Evolutionary conservation across 257 asterid genomes (phyloP).

Genomic region (Capsicum baccatum): DNA sequence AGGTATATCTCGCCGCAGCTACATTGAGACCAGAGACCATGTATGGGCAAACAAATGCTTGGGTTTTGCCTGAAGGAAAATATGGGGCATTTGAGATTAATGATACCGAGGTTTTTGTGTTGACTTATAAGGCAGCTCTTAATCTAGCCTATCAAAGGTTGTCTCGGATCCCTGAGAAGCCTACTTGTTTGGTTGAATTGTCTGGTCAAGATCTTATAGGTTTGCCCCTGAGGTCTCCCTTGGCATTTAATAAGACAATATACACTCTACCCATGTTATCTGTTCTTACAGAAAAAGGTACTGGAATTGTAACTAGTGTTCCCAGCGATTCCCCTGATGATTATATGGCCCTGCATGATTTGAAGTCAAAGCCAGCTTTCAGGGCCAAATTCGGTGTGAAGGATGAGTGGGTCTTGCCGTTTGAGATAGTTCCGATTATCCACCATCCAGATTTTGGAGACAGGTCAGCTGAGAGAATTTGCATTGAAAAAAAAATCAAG

Average conservation of each 20-base stretch:
- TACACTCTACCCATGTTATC: conserved; percentile 90
- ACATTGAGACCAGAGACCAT: conserved; percentile 95
- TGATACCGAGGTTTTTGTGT: conserved; percentile 74
- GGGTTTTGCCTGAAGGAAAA: conserved; percentile 92
- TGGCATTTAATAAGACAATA: conserved; percentile 74
- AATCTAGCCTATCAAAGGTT: conserved; percentile 88
- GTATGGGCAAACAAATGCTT: conserved; percentile 95
- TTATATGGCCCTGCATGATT: conserved; percentile 84
- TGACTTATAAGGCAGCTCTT: conserved; percentile 79
- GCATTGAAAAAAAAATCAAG: conserved; percentile 81
- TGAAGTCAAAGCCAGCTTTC: conserved; percentile 81
- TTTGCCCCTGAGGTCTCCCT: conserved; percentile 73
- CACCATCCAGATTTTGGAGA: conserved; percentile 93
- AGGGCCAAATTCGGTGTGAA: conserved; percentile 83
- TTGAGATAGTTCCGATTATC: conserved; percentile 85
- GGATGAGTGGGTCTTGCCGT: conserved; percentile 94
- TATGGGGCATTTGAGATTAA: conserved; percentile 94
- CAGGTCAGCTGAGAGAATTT: conserved; percentile 85
- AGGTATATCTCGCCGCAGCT: conserved; percentile 92
- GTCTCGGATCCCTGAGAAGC: conserved; percentile 73
- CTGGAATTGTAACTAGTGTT: conserved; percentile 94
- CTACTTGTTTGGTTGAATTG: conserved; percentile 83
- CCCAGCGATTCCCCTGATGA: conserved; percentile 98
- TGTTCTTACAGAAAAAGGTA: conserved; percentile 92
- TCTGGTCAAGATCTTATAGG: conserved; percentile 92